These are phyloP conservation scores for Evansstolkia leycettana DNA, from an alignment of 495 filamentous ascomycete genomes.

Conservation along the genomic window DNA sequence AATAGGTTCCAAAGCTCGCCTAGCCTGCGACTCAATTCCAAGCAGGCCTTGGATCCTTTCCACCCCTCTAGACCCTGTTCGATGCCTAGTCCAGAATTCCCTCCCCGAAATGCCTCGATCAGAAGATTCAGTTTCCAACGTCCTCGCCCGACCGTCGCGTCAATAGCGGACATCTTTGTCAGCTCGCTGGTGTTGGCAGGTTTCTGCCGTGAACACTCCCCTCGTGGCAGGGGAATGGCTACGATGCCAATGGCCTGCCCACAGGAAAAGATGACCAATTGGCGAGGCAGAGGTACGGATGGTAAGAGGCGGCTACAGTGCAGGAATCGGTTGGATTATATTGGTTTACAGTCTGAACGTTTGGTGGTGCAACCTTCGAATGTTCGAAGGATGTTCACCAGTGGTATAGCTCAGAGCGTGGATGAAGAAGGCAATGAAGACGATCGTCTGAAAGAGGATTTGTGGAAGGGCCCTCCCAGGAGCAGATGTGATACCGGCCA, in stretches of 20 bases:
- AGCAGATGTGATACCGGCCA: too few species aligned
- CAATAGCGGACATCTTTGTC: slow-evolving; percentile 46
- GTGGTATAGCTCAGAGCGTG: slow-evolving; percentile 12
- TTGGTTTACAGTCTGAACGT: slow-evolving; percentile 5
- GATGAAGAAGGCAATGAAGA: slow-evolving; percentile 7
- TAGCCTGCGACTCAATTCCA: slow-evolving; percentile 35
- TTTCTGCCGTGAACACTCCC: slow-evolving; percentile 45
- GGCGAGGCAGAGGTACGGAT: slow-evolving; percentile 7
- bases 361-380: slow-evolving; percentile 11
- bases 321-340: slow-evolving; percentile 10
- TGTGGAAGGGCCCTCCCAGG: background rate
- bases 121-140: slow-evolving; percentile 27
- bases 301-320: slow-evolving; percentile 6
- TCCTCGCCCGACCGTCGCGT: slow-evolving; percentile 27
- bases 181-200: slow-evolving; percentile 51
- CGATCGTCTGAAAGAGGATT: background rate
- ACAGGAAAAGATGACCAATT: slow-evolving; percentile 5
- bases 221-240: slow-evolving; percentile 17
- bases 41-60: slow-evolving; percentile 31
- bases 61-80: slow-evolving; percentile 14
- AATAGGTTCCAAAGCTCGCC: slow-evolving; percentile 39
- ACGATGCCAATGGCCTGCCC: slow-evolving; percentile 12
- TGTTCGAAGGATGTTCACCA: slow-evolving; percentile 20
- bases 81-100: slow-evolving; percentile 22
- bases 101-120: slow-evolving; percentile 17